Evolutionary conservation across 2,329 filamentous ascomycete genomes (phyloP), one percentile per base, ranked within the genome.

Genomic region (Pestalotiopsis sp.): DNA sequence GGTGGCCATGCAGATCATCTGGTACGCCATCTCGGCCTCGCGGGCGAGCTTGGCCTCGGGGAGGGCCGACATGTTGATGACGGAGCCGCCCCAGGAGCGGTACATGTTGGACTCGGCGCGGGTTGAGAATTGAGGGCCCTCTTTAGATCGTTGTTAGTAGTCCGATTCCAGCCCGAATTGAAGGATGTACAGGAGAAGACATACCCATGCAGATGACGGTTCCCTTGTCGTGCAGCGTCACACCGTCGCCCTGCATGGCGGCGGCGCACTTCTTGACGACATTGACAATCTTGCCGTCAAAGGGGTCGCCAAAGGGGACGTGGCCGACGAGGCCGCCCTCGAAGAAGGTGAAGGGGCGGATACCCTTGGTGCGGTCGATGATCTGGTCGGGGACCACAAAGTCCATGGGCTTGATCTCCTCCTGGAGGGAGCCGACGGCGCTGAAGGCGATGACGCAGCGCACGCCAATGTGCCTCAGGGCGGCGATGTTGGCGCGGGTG

Each of bases 1-100:
- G 36, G 96, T 99, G 41, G 94, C 93, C 96, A 99, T 99, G 86
- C 95, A 97, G 77, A 99, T 97, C 89, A 98, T 97, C 84, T 97
- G 94, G 82, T 98, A 98, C 45, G 92, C 92, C 75, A 99, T 92
- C 85, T 99, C 96, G 27, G 96, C 96, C 84, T 99, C 96, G 66
- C 93, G 91, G 11, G 96, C 96, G 23, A 99, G 90, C 86, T 99
- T 99, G 64, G 95, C 93, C 84, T 99, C 96, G 23, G 96, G 96
- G 17, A 99, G 87, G 14, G 92, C 92, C 59, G 93, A 97, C 96
- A 99, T 99, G 88, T 98, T 98, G 86, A 99, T 98, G 66, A 98
- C 93, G 73, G 89, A 92, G 74, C 95, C 95, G 75, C 95, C 95
- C 93, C 94, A 98, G 70, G 90, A 87, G 74, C 96, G 93, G 87